Conservation (phyloP, 768 basidiomycete species). For the Hortiboletus flavorubellus region DNA sequence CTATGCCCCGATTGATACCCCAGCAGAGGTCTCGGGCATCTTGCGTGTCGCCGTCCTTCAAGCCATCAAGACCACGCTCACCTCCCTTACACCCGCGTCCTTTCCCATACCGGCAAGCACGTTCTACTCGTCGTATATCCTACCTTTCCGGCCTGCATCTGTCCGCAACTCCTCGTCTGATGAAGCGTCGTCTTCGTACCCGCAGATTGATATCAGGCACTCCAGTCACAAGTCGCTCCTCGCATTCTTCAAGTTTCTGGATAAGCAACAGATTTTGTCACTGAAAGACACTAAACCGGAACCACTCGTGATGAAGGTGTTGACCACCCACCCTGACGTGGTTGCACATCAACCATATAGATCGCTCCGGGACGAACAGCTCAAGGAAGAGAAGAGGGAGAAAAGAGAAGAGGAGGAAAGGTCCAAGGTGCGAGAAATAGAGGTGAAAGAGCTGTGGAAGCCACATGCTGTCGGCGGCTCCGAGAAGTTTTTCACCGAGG, state of each 20-base stretch:
- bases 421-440: slow-evolving; percentile 47
- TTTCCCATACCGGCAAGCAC: slow-evolving; percentile 77
- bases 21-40: slow-evolving; percentile 33
- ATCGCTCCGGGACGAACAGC: slow-evolving; percentile 66
- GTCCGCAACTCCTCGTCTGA: slow-evolving; percentile 14
- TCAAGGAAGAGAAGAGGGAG: slow-evolving; percentile 58
- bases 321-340: slow-evolving; percentile 55
- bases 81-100: slow-evolving; percentile 44
- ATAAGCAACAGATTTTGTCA: slow-evolving; percentile 70
- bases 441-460: slow-evolving; percentile 72
- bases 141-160: slow-evolving; percentile 78
- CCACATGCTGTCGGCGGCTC: slow-evolving; percentile 51
- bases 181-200: slow-evolving; percentile 33
- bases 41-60: slow-evolving; percentile 65
- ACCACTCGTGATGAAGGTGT: slow-evolving; percentile 55
- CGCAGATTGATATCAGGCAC: slow-evolving; percentile 66
- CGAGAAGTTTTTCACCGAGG: slow-evolving; percentile 57
- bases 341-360: slow-evolving; percentile 46
- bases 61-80: slow-evolving; percentile 51
- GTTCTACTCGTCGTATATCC: slow-evolving; percentile 72
- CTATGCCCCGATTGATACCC: background rate
- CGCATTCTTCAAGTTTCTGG: slow-evolving; percentile 72
- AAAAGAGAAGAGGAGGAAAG: slow-evolving; percentile 50
- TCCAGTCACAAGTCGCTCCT: slow-evolving; percentile 79
- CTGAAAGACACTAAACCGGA: slow-evolving; percentile 60